Percentiles rank a stretch among this genome's conserved stretches.
Conservation (phyloP, 2,329 filamentous ascomycete genomes). For the Cordyceps cateniannulata region DNA sequence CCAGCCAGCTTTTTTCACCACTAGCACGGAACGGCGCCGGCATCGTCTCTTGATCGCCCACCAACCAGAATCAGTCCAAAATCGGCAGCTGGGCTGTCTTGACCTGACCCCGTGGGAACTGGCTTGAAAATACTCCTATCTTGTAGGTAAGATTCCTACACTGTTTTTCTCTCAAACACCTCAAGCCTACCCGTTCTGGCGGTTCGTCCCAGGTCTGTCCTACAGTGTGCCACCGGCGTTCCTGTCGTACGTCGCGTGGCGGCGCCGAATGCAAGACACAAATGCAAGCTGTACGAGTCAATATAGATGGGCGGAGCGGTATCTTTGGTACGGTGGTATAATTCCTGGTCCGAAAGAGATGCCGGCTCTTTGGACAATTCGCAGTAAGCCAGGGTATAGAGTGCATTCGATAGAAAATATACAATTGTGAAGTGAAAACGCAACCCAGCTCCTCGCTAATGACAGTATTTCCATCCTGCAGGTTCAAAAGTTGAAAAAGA, state of each 20-base stretch:
- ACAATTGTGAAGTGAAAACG: background rate
- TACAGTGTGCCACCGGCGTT: too few relatives aligned
- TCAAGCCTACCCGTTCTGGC: too few relatives aligned
- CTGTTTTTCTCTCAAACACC: background rate
- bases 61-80: too few relatives aligned
- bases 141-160: too few relatives aligned
- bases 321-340: background rate
- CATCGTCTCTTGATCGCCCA: too few relatives aligned
- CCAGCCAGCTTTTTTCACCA: too few relatives aligned
- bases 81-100: too few relatives aligned
- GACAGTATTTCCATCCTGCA: background rate
- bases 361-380: background rate
- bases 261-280: background rate
- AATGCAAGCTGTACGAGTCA: background rate
- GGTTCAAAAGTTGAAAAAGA: background rate
- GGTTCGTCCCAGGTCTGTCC: too few relatives aligned
- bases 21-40: too few relatives aligned
- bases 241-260: too few relatives aligned
- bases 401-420: background rate
- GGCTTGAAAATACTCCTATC: too few relatives aligned
- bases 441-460: conserved; percentile 1
- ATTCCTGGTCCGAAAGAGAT: background rate
- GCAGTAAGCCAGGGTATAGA: background rate
- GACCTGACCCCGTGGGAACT: too few relatives aligned
- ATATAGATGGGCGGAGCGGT: background rate